Evolutionary conservation across 202 grass and related monocot species (phyloP).

Genomic region (Carex arenaria): DNA sequence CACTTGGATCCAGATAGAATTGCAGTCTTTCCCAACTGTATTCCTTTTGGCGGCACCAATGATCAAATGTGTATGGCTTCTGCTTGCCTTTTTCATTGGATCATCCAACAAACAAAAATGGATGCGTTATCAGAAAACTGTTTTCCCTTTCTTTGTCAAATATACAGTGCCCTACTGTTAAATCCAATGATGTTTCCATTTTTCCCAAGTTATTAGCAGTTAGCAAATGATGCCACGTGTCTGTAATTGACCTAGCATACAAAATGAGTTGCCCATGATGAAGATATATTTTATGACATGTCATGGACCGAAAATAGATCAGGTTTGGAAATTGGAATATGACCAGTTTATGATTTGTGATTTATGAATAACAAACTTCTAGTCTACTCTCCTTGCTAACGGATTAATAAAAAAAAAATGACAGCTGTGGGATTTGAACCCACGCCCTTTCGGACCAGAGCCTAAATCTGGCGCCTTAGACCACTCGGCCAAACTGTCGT

Average conservation of each 20-base stretch:
- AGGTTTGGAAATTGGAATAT: no score
- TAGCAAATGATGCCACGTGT: no score
- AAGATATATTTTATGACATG: no score
- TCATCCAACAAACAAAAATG: not conserved
- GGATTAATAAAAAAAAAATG: not conserved
- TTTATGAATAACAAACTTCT: no score
- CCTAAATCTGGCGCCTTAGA: slow-evolving; percentile 99
- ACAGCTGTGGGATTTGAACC: slow-evolving; percentile 96
- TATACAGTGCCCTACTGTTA: not conserved
- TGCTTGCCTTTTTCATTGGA: not conserved
- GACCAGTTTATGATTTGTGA: no score
- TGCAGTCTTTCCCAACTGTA: not conserved
- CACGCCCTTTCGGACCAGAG: slow-evolving; percentile 93
- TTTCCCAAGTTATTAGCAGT: no score
- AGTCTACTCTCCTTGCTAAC: no score
- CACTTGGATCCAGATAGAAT: not conserved
- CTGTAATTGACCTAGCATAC: no score
- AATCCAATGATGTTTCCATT: no score
- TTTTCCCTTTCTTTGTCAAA: slow-evolving; percentile 16
- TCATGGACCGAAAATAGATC: no score
- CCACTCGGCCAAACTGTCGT: slow-evolving; percentile 89
- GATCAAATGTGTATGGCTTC: not conserved
- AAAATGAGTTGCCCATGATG: no score
- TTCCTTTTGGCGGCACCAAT: not conserved
- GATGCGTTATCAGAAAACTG: not conserved